These are phyloP conservation scores for Phyllosticta citriasiana DNA, from an alignment of 2,329 filamentous ascomycete species.

Conservation along the genomic window DNA sequence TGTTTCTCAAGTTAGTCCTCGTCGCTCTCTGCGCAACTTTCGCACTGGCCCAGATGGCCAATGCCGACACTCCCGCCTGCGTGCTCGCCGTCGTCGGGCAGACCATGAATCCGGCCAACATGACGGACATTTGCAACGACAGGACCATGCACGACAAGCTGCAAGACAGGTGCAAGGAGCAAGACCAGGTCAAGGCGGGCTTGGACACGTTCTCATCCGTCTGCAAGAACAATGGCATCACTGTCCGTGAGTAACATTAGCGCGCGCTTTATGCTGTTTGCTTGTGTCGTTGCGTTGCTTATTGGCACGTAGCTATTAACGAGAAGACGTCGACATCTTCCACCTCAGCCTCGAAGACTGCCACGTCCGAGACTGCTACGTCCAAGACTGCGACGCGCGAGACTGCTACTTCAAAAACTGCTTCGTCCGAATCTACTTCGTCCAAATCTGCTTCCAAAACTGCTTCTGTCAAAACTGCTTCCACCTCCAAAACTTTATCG, in stretches of 20 bases:
- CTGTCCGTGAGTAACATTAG: neutral
- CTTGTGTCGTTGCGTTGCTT: too few relatives aligned
- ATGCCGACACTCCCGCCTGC: slow-evolving; percentile 12
- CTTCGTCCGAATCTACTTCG: too few relatives aligned
- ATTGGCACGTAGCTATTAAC: too few relatives aligned
- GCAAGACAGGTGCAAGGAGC: slow-evolving; percentile 1
- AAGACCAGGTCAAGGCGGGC: slow-evolving; percentile 1
- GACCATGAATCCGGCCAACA: slow-evolving; percentile 7
- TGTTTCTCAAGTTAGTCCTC: slow-evolving; percentile 11
- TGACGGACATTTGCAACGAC: slow-evolving; percentile 12
- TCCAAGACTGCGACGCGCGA: neutral
- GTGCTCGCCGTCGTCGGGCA: slow-evolving; percentile 10
- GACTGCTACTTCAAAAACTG: neutral
- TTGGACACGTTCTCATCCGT: slow-evolving; percentile 8
- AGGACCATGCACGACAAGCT: slow-evolving; percentile 3
- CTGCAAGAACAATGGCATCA: slow-evolving; percentile 10
- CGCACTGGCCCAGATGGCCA: slow-evolving; percentile 10
- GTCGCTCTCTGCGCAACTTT: slow-evolving; percentile 8
- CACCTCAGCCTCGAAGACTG: neutral
- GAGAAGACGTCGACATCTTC: neutral
- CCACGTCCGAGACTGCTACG: neutral
- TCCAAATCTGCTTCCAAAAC: too few relatives aligned
- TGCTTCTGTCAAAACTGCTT: neutral
- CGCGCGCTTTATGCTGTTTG: too few relatives aligned
- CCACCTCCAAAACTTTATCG: neutral